Conservation (phyloP, 2,329 filamentous ascomycete genomes). For the Colletotrichum orbiculare region DNA sequence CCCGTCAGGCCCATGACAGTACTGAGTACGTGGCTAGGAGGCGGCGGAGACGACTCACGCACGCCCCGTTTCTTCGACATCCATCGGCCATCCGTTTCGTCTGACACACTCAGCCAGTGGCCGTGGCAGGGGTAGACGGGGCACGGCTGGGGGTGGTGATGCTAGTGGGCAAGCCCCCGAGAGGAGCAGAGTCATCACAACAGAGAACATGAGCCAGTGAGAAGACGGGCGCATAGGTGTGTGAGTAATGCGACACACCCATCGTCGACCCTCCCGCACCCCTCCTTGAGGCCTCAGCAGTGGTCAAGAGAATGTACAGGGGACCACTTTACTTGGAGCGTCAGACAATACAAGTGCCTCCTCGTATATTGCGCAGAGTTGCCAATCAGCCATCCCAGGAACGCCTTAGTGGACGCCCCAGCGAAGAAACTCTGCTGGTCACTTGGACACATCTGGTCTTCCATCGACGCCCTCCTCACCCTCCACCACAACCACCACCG, state of each 20-base stretch:
- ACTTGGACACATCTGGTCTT: slow-evolving; percentile 38
- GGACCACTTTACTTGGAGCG: slow-evolving; percentile 58
- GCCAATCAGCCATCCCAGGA: slow-evolving; percentile 48
- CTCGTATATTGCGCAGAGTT: slow-evolving; percentile 63
- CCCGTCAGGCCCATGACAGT: slow-evolving; percentile 12
- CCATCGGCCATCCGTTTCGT: slow-evolving; percentile 36
- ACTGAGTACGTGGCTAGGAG: slow-evolving; percentile 20
- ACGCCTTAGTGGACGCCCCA: slow-evolving; percentile 41
- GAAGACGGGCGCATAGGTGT: background rate
- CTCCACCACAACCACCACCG: slow-evolving; percentile 6
- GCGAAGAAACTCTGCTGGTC: slow-evolving; percentile 40
- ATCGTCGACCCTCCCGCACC: background rate
- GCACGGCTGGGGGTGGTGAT: slow-evolving; percentile 31
- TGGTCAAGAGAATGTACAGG: slow-evolving; percentile 34
- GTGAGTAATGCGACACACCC: slow-evolving; percentile 23
- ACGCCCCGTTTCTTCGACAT: slow-evolving; percentile 37
- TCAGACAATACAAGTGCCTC: slow-evolving; percentile 53
- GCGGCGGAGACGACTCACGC: slow-evolving; percentile 31
- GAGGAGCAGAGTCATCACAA: slow-evolving; percentile 30
- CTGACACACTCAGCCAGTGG: slow-evolving; percentile 33
- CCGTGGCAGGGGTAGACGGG: slow-evolving; percentile 33
- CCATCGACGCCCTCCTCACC: slow-evolving; percentile 39
- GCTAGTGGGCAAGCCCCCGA: slow-evolving; percentile 2
- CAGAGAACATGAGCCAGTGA: slow-evolving; percentile 17
- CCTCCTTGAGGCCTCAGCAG: slow-evolving; percentile 39